A percentile compares a stretch with the other conserved stretches of the same genome.
Conservation (phyloP, 106 monocot species). For the Amphibolis antarctica region DNA sequence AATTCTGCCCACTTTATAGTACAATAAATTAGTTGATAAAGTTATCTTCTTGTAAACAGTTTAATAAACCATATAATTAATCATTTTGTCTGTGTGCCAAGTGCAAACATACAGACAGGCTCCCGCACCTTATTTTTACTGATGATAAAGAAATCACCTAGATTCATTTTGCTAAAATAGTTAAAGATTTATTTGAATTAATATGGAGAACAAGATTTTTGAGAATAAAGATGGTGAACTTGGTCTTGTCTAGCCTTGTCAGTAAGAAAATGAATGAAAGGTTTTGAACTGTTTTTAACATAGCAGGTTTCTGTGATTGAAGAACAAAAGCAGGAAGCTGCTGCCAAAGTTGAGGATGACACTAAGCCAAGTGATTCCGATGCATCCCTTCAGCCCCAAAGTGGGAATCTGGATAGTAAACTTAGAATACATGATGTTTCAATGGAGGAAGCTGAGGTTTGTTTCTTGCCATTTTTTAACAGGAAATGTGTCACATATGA, state of each 20-base stretch:
- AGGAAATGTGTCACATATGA: not conserved
- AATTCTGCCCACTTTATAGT: no score
- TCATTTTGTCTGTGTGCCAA: no score
- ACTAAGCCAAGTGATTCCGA: slow-evolving; percentile 33
- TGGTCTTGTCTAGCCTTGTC: not conserved
- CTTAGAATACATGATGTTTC: slow-evolving; percentile 36
- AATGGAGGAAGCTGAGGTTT: slow-evolving; percentile 54
- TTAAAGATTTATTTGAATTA: no score
- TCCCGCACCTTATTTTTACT: no score
- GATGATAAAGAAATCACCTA: no score
- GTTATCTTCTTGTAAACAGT: no score
- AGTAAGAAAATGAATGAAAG: not conserved
- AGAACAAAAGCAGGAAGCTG: slow-evolving; percentile 50
- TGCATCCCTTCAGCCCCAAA: slow-evolving; percentile 12
- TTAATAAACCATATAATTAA: no score
- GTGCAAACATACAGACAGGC: no score
- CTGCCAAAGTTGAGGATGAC: slow-evolving; percentile 44
- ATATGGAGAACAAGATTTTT: no score
- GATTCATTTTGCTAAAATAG: no score
- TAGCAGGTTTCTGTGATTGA: slow-evolving; percentile 47
- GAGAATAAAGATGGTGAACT: not conserved
- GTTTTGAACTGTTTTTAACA: not conserved
- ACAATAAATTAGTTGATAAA: no score
- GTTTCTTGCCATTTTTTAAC: not conserved
- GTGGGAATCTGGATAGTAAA: slow-evolving; percentile 32